These are phyloP conservation scores for Pythium plurisporium DNA, from an alignment of 352 stramenopile species.

Conservation along the genomic window DNA sequence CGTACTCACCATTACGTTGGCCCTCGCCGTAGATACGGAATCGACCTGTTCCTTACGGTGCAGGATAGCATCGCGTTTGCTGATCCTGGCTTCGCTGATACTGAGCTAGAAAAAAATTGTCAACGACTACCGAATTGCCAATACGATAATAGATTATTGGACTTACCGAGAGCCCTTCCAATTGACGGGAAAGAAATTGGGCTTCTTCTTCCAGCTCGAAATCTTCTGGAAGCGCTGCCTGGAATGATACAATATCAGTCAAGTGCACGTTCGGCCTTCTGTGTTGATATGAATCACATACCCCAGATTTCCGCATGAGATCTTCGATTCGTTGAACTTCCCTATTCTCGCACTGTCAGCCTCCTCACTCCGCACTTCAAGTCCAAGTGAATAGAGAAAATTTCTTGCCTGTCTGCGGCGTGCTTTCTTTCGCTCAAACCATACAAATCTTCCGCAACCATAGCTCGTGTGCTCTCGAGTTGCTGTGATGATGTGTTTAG, in stretches of 20 bases:
- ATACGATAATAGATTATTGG: too few relatives aligned
- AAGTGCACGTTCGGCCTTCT: not conserved
- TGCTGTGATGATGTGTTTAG: too few relatives aligned
- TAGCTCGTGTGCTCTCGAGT: not conserved
- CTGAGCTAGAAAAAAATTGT: not conserved
- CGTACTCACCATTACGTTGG: not conserved
- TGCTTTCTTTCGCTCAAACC: not conserved
- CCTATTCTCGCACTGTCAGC: not conserved
- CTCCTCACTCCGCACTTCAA: not conserved
- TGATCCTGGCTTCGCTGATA: not conserved
- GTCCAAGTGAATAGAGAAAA: not conserved
- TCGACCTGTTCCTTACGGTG: conserved; percentile 1
- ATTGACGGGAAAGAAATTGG: not conserved
- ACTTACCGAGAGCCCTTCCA: too few relatives aligned
- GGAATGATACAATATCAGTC: not conserved
- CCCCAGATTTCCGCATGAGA: not conserved
- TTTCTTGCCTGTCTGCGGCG: not conserved
- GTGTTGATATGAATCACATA: not conserved
- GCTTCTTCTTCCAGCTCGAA: not conserved
- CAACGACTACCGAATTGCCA: not conserved
- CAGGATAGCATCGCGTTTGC: not conserved
- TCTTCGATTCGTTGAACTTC: not conserved
- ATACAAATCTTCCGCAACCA: conserved; percentile 3
- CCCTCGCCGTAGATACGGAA: not conserved
- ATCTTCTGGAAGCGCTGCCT: conserved; percentile 4